Base-by-base conservation (phyloP, 768 basidiomycete species). In the Mrakia gelida region DNA sequence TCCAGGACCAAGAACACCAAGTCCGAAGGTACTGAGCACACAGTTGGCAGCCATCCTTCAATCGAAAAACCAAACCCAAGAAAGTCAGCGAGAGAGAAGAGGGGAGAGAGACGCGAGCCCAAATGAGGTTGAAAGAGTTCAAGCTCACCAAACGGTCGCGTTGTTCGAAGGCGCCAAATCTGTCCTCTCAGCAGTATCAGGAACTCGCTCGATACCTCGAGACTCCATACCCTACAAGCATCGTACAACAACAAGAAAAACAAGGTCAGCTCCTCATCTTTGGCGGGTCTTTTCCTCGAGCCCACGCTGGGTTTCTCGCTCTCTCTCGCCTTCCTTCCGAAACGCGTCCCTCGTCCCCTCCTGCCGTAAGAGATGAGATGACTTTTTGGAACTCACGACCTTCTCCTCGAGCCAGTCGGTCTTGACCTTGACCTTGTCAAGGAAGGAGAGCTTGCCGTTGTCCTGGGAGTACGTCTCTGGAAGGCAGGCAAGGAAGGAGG, bases 1-100 rank as follows among this genome's bases (percentile, higher is more conserved):
- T 28, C 26, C 18, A 26, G 74, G 74, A 18, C 78, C 74, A 0
- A 79, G 78, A 8, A 75, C 30, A 32, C 78, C 78, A 21, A 79
- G 75, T 41, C 78, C 78, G 43, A 79, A 75, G 38, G 78, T 79
- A 8, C 74, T 72, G 13, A 79, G 75, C 23, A 75, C 75, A 61
- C 68, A 71, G 78, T 79, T 79, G 75, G 78, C 67, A 45, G 67
- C 67, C 67, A 70, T 70, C 67, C 78, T 30, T 68, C 32, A 32
- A 62, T 28, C 34, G 65, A 72, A 54, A 74, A 52, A 61, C 38
- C 38, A 38, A 16, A 54, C 61, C 6, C 54, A n/a, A 34, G 16
- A 30, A 49, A 0, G 52, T 30, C 45, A 72, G 71, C 30, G 38
- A 49, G 28, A 41, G 26, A 18, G 28, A 32, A 16, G 56, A 54